Percentiles rank a stretch among this genome's conserved stretches.
Evolutionary conservation across 352 stramenopile genomes (phyloP).

Genomic region (Phytophthora quininea): DNA sequence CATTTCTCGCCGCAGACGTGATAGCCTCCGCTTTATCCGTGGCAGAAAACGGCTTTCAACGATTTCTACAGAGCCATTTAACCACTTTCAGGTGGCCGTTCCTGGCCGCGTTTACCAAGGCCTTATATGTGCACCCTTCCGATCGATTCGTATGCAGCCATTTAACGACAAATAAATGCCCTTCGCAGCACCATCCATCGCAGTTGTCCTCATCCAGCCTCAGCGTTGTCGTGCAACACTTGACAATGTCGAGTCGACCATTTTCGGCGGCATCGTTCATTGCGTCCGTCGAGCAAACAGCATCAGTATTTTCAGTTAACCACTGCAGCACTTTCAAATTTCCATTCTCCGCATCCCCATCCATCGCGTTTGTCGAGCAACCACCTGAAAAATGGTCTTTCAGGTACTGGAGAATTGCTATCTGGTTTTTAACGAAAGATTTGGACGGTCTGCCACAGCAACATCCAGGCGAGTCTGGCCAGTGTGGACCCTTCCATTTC

Average conservation of each 20-base stretch:
- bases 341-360: background rate
- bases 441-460: background rate
- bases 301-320: background rate
- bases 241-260: background rate
- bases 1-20: no score
- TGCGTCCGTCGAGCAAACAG: background rate
- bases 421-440: background rate
- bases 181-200: background rate
- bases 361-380: background rate
- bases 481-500: background rate
- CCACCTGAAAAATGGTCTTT: background rate
- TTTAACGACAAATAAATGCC: no score
- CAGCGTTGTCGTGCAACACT: background rate
- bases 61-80: no score
- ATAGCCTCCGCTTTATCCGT: no score
- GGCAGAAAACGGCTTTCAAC: no score
- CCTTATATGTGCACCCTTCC: no score
- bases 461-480: background rate
- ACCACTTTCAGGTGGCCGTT: no score
- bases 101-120: no score
- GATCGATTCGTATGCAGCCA: no score
- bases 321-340: background rate
- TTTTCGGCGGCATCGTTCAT: background rate
- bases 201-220: no score
- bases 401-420: background rate